These are phyloP conservation scores for Prinsepia uniflora DNA, from an alignment of 306 rosid genomes.

Conservation along the genomic window DNA sequence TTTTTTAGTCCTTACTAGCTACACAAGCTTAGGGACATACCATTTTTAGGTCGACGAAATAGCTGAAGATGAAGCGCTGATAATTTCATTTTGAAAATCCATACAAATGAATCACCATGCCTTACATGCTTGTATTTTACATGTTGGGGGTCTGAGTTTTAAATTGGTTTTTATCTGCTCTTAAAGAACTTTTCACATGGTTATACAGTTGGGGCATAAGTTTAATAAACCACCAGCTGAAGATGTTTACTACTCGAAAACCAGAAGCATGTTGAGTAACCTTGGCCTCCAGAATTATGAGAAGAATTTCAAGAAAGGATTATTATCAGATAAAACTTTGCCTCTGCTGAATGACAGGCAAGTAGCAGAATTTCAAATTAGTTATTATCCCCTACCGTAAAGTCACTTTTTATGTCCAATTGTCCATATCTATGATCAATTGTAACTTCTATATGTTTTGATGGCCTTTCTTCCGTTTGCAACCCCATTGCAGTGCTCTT, in stretches of 20 bases:
- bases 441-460: not conserved
- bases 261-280: constrained; percentile 74
- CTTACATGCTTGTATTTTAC: not conserved
- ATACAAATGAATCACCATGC: not conserved
- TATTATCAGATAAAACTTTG: constrained; percentile 69
- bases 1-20: constrained; percentile 10
- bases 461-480: constrained; percentile 16
- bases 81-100: not conserved
- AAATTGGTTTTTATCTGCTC: not conserved
- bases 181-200: not conserved
- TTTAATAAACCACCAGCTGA: constrained; percentile 71
- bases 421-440: not conserved
- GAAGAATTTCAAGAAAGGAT: constrained; percentile 87
- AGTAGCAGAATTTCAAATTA: constrained; percentile 23
- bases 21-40: not conserved
- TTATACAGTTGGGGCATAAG: constrained; percentile 70
- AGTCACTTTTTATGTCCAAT: not conserved
- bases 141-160: not conserved
- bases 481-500: too few relatives aligned
- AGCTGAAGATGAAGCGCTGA: not conserved
- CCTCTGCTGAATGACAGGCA: constrained; percentile 95
- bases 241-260: constrained; percentile 59
- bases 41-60: not conserved
- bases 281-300: constrained; percentile 87
- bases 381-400: constrained; percentile 7